These are phyloP conservation scores for Didymella glomerata DNA, from an alignment of 2,329 filamentous ascomycete species.

Conservation along the genomic window DNA sequence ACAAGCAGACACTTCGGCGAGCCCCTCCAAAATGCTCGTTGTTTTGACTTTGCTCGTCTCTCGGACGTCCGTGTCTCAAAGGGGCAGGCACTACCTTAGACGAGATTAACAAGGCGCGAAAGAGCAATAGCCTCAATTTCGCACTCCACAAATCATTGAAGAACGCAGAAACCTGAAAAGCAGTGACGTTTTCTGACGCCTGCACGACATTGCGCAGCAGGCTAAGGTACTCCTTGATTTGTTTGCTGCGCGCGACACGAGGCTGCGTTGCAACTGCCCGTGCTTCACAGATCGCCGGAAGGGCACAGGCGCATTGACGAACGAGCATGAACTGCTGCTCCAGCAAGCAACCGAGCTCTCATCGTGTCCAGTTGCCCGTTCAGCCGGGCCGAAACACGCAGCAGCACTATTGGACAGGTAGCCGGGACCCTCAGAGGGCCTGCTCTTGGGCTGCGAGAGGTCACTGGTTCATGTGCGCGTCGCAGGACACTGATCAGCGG, in stretches of 20 bases:
- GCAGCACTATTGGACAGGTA: conserved; percentile 5
- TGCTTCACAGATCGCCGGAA: conserved; percentile 19
- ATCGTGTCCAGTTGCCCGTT: neutral
- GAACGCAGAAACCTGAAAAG: neutral
- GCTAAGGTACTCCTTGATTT: conserved; percentile 15
- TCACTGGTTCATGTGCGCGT: conserved; percentile 4
- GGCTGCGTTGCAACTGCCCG: conserved; percentile 17
- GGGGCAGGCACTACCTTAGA: conserved; percentile 28
- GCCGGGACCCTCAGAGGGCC: neutral
- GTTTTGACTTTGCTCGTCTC: conserved; percentile 19
- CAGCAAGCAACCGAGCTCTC: neutral
- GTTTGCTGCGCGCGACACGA: conserved; percentile 17
- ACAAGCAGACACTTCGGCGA: conserved; percentile 1
- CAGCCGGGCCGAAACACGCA: conserved; percentile 14
- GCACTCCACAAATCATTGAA: conserved; percentile 22
- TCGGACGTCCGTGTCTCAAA: conserved; percentile 14
- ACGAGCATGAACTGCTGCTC: conserved; percentile 13
- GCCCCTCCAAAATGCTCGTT: conserved; percentile 1
- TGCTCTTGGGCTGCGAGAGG: conserved; percentile 1
- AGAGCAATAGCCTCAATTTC: conserved; percentile 26
- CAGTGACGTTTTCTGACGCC: conserved; percentile 7
- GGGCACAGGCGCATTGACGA: conserved; percentile 10
- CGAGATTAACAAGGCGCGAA: conserved; percentile 39
- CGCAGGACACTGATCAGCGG: conserved; percentile 4
- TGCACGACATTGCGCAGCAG: conserved; percentile 13